Conservation (phyloP, 2,329 filamentous ascomycete genomes). For the Fusarium euwallaceae region DNA sequence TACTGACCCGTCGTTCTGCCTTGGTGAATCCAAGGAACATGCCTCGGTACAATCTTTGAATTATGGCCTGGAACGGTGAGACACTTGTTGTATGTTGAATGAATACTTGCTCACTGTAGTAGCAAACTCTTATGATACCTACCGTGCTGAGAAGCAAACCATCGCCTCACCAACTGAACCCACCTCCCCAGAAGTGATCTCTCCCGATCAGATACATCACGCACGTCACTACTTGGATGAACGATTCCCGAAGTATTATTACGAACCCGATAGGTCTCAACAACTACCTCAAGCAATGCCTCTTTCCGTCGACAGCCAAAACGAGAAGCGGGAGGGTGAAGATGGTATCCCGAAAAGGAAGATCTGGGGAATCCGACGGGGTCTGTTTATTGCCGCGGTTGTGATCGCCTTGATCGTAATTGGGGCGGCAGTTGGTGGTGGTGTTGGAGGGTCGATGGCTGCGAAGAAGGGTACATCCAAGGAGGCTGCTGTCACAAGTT, state of each 20-base stretch:
- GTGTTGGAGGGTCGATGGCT: conserved; percentile 2
- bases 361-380: background rate
- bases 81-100: background rate
- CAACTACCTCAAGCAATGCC: background rate
- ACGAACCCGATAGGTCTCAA: background rate
- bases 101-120: background rate
- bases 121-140: background rate
- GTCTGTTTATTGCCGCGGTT: background rate
- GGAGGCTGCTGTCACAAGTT: background rate
- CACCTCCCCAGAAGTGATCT: background rate
- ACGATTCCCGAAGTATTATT: background rate
- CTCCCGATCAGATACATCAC: background rate
- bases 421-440: background rate
- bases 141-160: background rate
- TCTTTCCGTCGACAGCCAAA: background rate
- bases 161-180: background rate
- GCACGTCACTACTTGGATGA: background rate
- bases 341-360: background rate
- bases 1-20: background rate
- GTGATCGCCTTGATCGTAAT: background rate
- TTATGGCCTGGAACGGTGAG: conserved; percentile 1
- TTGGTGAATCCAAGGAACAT: background rate
- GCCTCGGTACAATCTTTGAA: background rate
- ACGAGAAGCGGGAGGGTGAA: background rate
- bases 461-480: background rate